Evolutionary conservation across 176 grass and related monocot species (phyloP), one percentile per base, ranked within the genome.

Genomic region (Avena eriantha): DNA sequence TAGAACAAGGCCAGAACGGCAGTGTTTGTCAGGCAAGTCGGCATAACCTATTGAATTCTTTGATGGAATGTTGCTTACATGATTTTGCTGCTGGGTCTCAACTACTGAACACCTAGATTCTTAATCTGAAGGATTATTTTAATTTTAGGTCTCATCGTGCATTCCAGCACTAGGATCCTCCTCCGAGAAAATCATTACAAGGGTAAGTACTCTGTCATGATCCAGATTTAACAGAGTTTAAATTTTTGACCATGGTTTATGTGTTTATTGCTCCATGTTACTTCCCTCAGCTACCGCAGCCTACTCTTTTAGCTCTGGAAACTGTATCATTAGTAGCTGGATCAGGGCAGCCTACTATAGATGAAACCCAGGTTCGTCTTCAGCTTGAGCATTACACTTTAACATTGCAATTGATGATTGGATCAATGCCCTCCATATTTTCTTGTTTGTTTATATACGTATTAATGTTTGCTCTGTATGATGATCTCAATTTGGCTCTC

Each of bases 1-100:
- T 90, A 51, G 93, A 95, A 67, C 70, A 84, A 14, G 53, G 54
- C 29, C 76, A 87, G 31, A 89, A 79, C 49, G 31, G 63, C 10
- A 81, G 74, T 60, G 26, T 73, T 78, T 10, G 36, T 12, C 84
- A 91, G 88, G 92, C 50, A 87, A 97, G 90, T 79, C 17, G 46
- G 39, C 22, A 15, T 69, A 61, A 14, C 45, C 23, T 45, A 19
- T 31, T 22, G 16, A 21, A 22, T 53, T 80, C 33, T 16, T 63
- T 64, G 43, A 21, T 56, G 49, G 6, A 14, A 13, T 73, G 67
- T 4, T 64, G 10, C 10, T 80, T 47, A 9, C 39, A 41, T 57
- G 8, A 8, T 8, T 64, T 48, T 31, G 22, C 22, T 31, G 49
- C 5, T 13, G 58, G 19, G 22, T 29, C 13, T 55, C 16, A 4